Evolutionary conservation across 75 land plant species (phyloP).

Genomic region (Picea glauca): DNA sequence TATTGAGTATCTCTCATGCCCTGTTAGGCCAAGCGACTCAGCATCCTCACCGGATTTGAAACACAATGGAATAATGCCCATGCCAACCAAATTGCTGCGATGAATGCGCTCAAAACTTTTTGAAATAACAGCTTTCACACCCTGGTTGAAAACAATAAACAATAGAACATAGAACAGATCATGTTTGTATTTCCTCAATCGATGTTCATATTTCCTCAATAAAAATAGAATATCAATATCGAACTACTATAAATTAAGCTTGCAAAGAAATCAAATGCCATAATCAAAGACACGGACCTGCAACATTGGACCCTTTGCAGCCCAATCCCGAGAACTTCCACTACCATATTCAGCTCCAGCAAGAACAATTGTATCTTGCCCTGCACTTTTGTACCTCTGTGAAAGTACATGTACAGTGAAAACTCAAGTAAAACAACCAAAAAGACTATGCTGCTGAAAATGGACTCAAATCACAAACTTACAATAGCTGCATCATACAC

Average conservation of each 20-base stretch:
- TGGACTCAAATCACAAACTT: constrained; percentile 5
- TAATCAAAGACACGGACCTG: constrained; percentile 36
- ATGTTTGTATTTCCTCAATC: background rate
- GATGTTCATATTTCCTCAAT: background rate
- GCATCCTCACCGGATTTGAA: constrained; percentile 92
- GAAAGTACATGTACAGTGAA: background rate
- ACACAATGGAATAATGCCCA: constrained; percentile 88
- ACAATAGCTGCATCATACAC: constrained; percentile 91
- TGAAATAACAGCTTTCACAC: constrained; percentile 90
- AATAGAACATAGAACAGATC: background rate
- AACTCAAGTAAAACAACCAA: background rate
- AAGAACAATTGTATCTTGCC: constrained; percentile 64
- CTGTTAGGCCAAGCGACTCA: constrained; percentile 79
- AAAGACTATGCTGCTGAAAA: background rate
- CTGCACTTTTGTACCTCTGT: constrained; percentile 79
- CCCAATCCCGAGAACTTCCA: constrained; percentile 98
- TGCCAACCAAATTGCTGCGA: constrained; percentile 88
- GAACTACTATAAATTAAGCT: background rate
- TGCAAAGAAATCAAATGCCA: background rate
- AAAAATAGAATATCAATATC: background rate
- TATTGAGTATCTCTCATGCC: constrained; percentile 78
- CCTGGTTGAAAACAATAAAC: constrained; percentile 34
- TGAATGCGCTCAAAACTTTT: constrained; percentile 95
- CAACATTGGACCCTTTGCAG: constrained; percentile 93
- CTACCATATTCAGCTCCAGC: constrained; percentile 97